Conservation (phyloP, 192 early-diverging fungal species). For the Thoreauomyces humboldtii region DNA sequence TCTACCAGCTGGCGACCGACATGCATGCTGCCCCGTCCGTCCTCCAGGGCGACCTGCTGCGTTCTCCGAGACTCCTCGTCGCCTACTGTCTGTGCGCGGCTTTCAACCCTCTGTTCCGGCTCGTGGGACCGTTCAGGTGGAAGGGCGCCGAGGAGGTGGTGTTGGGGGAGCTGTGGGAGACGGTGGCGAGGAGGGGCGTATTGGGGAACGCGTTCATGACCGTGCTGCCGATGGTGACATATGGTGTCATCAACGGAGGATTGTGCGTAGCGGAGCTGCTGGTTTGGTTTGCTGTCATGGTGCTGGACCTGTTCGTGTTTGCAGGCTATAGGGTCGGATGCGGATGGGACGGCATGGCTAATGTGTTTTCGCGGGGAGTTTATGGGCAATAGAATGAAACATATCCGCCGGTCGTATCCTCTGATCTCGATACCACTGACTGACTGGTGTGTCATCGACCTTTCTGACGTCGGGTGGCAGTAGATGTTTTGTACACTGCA, state of each 20-base stretch:
- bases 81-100: slow-evolving; percentile 11
- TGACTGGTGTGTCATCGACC: no score
- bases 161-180: slow-evolving; percentile 5
- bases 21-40: slow-evolving; percentile 9
- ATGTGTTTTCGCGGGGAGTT: no score
- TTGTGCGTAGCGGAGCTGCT: background rate
- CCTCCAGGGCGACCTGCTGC: background rate
- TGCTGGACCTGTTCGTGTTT: background rate
- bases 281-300: background rate
- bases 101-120: slow-evolving; percentile 1
- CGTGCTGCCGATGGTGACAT: slow-evolving; percentile 1
- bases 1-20: slow-evolving; percentile 1
- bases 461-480: no score
- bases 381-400: no score
- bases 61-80: background rate
- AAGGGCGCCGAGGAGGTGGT: background rate
- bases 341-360: no score
- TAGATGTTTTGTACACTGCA: no score
- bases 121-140: background rate
- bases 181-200: background rate
- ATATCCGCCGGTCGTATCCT: no score
- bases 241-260: background rate
- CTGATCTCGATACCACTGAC: no score
- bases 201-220: slow-evolving; percentile 11
- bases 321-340: background rate